A percentile compares a stretch with the other conserved stretches of the same genome.
Evolutionary conservation across 352 stramenopile species (phyloP).

Genomic region (Phytophthora citricola): DNA sequence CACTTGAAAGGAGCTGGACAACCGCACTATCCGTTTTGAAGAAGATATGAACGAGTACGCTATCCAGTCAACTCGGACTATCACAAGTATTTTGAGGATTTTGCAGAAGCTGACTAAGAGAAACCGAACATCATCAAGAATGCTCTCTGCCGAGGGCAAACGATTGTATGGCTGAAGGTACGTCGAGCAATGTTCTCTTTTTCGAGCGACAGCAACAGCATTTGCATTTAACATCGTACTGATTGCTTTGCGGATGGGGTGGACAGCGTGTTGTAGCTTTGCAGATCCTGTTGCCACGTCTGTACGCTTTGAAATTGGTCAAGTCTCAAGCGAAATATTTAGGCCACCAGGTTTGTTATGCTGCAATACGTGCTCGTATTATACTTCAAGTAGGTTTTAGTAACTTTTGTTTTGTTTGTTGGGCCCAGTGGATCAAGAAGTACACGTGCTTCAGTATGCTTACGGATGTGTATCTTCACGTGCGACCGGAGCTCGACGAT

Average conservation of each 20-base stretch:
- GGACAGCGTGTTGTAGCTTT: conserved; percentile 74
- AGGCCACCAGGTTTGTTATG: conserved; percentile 62
- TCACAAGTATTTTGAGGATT: conserved; percentile 81
- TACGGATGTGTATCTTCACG: conserved; percentile 81
- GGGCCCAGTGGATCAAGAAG: conserved; percentile 80
- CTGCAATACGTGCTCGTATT: too few species aligned
- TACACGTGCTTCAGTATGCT: conserved; percentile 84
- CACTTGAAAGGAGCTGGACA: conserved; percentile 70
- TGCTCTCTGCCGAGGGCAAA: conserved; percentile 70
- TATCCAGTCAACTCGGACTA: conserved; percentile 69
- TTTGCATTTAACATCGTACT: conserved; percentile 8
- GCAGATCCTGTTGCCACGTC: conserved; percentile 60
- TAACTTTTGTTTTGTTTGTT: conserved; percentile 4
- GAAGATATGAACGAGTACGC: conserved; percentile 79
- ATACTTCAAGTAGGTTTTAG: neutral
- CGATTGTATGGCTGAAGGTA: conserved; percentile 87
- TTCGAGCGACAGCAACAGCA: neutral
- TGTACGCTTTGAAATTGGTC: conserved; percentile 86
- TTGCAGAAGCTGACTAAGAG: conserved; percentile 86
- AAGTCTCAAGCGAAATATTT: conserved; percentile 89
- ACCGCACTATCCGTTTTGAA: conserved; percentile 62
- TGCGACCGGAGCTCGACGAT: conserved; percentile 80
- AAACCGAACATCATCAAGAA: conserved; percentile 88
- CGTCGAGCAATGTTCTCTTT: neutral
- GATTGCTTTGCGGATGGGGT: conserved; percentile 5